Conservation (phyloP, 2,329 filamentous ascomycete species). For the Aspergillus oerlinghausenensis region DNA sequence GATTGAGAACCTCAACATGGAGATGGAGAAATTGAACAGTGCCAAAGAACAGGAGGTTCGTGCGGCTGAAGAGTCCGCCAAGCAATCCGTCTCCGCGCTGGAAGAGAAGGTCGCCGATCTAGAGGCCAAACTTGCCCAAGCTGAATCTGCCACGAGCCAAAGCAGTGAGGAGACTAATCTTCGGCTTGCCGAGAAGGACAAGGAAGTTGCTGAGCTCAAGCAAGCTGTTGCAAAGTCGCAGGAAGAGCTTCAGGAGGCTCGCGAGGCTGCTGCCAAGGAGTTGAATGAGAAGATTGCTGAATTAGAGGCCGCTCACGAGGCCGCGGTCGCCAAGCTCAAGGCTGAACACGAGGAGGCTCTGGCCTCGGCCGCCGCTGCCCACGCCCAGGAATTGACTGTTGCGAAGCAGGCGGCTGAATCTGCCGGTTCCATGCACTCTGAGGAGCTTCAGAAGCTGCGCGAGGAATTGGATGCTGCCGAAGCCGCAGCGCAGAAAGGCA, state of each 20-base stretch:
- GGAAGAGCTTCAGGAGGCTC: constrained; percentile 28
- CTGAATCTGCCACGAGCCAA: constrained; percentile 24
- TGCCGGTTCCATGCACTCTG: constrained; percentile 23
- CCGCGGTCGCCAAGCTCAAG: constrained; percentile 20
- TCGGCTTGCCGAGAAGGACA: constrained; percentile 33
- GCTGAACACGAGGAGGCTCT: constrained; percentile 5
- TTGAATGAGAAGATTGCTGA: constrained; percentile 24
- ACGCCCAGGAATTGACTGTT: constrained; percentile 31
- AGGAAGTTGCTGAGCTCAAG: constrained; percentile 32
- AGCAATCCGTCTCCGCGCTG: constrained; percentile 24
- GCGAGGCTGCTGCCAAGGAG: constrained; percentile 17
- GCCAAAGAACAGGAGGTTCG: constrained; percentile 34
- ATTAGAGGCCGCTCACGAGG: constrained; percentile 25
- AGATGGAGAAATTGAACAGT: constrained; percentile 31
- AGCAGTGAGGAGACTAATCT: constrained; percentile 21
- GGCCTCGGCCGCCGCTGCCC: constrained; percentile 23
- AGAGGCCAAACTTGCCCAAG: constrained; percentile 30
- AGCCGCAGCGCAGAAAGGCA: constrained; percentile 22
- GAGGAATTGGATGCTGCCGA: constrained; percentile 30
- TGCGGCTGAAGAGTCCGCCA: constrained; percentile 30
- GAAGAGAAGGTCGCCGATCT: constrained; percentile 34
- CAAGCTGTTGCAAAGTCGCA: constrained; percentile 30
- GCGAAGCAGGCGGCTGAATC: constrained; percentile 31
- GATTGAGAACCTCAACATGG: constrained; percentile 36
- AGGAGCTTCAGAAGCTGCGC: constrained; percentile 32